These are phyloP conservation scores for Pyricularia sp. DNA, from an alignment of 2,329 filamentous ascomycete genomes.

Conservation along the genomic window DNA sequence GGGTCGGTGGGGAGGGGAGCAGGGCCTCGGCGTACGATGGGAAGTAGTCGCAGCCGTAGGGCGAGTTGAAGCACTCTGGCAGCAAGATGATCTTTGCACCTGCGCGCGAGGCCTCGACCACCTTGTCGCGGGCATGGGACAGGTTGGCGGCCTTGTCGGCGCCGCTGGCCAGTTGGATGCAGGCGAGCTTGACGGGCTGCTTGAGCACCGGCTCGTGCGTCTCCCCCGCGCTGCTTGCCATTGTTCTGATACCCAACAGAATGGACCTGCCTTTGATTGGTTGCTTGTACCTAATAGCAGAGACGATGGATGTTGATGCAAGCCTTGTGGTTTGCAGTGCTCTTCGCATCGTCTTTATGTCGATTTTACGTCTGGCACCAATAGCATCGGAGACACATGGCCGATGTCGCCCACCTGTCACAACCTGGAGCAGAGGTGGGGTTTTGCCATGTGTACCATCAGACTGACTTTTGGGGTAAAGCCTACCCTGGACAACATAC, in stretches of 20 bases:
- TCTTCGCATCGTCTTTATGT: not conserved
- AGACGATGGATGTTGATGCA: not conserved
- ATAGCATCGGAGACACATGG: not conserved
- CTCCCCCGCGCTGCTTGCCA: not conserved
- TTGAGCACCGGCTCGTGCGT: constrained; percentile 44
- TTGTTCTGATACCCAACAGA: not conserved
- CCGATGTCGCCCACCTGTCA: not conserved
- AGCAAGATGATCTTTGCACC: constrained; percentile 76
- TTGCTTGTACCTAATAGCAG: not conserved
- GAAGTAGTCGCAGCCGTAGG: constrained; percentile 87
- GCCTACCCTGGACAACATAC: not conserved
- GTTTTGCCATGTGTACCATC: not conserved
- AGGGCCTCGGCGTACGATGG: constrained; percentile 85
- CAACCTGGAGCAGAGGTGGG: not conserved
- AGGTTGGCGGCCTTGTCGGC: constrained; percentile 83
- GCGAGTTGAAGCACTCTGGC: constrained; percentile 98
- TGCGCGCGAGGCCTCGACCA: constrained; percentile 65
- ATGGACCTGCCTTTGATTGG: not conserved
- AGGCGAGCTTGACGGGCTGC: constrained; percentile 68
- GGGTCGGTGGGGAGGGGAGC: constrained; percentile 62
- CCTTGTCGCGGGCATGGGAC: constrained; percentile 66
- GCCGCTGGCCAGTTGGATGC: constrained; percentile 73
- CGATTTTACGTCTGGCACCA: not conserved
- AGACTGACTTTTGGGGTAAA: not conserved
- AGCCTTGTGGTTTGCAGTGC: not conserved